Evolutionary conservation across 2,329 filamentous ascomycete species (phyloP), one percentile per base, ranked within the genome.

Genomic region (Xylaria digitata): DNA sequence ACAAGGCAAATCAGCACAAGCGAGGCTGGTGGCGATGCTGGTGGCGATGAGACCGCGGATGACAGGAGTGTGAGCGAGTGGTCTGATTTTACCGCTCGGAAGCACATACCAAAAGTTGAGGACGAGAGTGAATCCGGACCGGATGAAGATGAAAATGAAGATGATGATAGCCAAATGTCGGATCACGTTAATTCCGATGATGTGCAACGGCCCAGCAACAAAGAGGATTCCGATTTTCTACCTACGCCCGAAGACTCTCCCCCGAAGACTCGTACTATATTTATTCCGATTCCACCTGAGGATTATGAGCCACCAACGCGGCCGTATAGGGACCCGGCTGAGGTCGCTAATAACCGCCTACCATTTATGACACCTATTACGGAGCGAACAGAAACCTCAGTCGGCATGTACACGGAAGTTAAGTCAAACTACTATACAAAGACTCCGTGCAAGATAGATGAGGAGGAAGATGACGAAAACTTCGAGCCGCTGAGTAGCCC

Each of bases 331-430:
- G 92, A 97, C 79, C 88, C 93, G 75, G 86, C 82, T 42, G 87
- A 94, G 77, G 85, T 90, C 78, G 93, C 94, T 66, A 96, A 97
- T 75, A 97, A 94, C 79, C 90, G 94, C 61, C 84, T 98, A 9
- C 96, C 95, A 2, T 99, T 98, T 78, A 98, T 99, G 96, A 99
- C 96, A 0, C 96, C 96, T 1, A 99, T 99, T 71, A 95, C 96
- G 1, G 96, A 99, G 79, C 90, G 93, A 74, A 99, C 96, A 0
- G 96, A 99, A 79, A 92, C 90, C 11, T 97, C 94, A 0, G 81
- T 98, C 5, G 90, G 90, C 42, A 80, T 90, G 48, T 86, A 87
- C 4, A 89, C 87, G 32, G 85, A 87, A 59, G 80, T 83, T 61
- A 83, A 83, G 72, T 86, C 87, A 78, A 85, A 86, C 71, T 86